Conservation (phyloP, 2,329 filamentous ascomycete genomes). For the Penicillium sp. region DNA sequence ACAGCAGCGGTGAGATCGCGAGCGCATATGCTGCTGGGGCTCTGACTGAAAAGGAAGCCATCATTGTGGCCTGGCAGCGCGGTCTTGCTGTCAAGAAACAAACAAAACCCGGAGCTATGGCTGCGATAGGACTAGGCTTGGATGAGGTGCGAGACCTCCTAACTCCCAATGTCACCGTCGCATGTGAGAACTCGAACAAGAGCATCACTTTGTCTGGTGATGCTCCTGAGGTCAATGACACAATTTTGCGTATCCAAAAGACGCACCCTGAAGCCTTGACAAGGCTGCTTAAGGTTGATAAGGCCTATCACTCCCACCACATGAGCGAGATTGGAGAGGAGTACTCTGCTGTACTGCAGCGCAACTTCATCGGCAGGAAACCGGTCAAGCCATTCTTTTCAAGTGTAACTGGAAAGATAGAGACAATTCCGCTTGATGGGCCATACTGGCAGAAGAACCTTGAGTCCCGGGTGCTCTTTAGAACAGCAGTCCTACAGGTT, state of each 20-base stretch:
- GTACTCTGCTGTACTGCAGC: background rate
- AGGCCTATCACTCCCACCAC: constrained; percentile 9
- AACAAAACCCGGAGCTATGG: constrained; percentile 50
- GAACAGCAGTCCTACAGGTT: constrained; percentile 20
- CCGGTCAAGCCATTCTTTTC: constrained; percentile 2
- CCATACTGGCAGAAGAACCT: constrained; percentile 33
- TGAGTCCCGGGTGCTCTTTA: constrained; percentile 31
- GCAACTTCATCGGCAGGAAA: no score
- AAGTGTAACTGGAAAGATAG: background rate
- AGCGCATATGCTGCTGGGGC: constrained; percentile 14
- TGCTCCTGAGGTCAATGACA: no score
- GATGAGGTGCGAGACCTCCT: constrained; percentile 40
- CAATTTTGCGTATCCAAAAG: no score
- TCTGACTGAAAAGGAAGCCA: constrained; percentile 1
- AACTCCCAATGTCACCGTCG: background rate
- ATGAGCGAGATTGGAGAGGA: background rate
- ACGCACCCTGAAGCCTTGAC: no score
- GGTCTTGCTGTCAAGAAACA: constrained; percentile 32
- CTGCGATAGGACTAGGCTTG: constrained; percentile 49
- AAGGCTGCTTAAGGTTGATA: no score
- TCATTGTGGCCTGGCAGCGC: constrained; percentile 49
- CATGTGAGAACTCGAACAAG: background rate
- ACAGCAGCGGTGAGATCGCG: constrained; percentile 57
- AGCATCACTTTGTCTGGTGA: constrained; percentile 1
- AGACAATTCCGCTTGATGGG: background rate